A percentile compares a stretch with the other conserved stretches of the same genome.
These are phyloP conservation scores for Cyberlindnera misumaiensis DNA, from an alignment of 805 yeast genomes.

Conservation along the genomic window DNA sequence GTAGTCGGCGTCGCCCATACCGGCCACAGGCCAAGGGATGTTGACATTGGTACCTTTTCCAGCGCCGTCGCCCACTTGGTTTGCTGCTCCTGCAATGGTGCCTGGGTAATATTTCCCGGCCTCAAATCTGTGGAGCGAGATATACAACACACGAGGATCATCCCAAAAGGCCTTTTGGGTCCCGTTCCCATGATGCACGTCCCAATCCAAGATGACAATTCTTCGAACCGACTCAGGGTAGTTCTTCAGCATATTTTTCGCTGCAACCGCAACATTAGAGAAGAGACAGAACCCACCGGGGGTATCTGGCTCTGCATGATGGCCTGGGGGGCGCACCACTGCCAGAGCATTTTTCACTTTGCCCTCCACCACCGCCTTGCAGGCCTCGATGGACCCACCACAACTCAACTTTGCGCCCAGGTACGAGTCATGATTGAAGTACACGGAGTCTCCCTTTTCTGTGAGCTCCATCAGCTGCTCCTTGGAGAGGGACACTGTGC, in stretches of 20 bases:
- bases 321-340: conserved; percentile 97
- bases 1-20: conserved; percentile 94
- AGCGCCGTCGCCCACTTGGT: conserved; percentile 74
- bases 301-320: conserved; percentile 95
- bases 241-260: conserved; percentile 68
- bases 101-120: conserved; percentile 93
- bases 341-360: conserved; percentile 88
- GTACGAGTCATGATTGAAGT: conserved; percentile 85
- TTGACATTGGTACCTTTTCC: conserved; percentile 89
- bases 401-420: conserved; percentile 86
- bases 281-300: conserved; percentile 97
- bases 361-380: conserved; percentile 91
- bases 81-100: conserved; percentile 74
- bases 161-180: conserved; percentile 88
- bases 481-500: conserved; percentile 71
- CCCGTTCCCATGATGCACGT: conserved; percentile 98
- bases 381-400: conserved; percentile 96
- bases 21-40: conserved; percentile 89
- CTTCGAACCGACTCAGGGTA: conserved; percentile 86
- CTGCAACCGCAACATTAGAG: conserved; percentile 96
- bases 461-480: conserved; percentile 76
- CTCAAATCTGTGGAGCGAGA: conserved; percentile 90
- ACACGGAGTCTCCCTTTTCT: conserved; percentile 89
- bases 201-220: conserved; percentile 92
- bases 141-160: conserved; percentile 86